A percentile compares a stretch with the other conserved stretches of the same genome.
Evolutionary conservation across 148 eudicot species (phyloP).

Genomic region (Camellia granthamiana): DNA sequence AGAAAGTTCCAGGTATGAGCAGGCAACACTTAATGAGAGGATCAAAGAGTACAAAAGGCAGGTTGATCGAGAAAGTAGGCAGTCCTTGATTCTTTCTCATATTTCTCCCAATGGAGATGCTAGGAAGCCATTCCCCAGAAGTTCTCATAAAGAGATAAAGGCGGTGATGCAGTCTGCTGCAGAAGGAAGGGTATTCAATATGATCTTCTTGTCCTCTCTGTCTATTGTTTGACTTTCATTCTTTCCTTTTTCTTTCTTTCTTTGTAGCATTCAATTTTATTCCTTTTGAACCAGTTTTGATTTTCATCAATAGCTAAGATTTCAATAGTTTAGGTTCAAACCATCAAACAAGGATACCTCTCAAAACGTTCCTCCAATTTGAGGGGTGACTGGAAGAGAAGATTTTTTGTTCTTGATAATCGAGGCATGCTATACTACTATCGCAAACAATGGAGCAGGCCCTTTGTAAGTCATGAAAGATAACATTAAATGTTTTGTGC

Average conservation of each 20-base stretch:
- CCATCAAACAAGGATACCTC: conserved; percentile 92
- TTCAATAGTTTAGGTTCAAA: conserved; percentile 78
- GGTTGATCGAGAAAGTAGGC: conserved; percentile 62
- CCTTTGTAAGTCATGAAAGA: conserved; percentile 52
- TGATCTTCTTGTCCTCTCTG: conserved; percentile 5
- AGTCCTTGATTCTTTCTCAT: conserved; percentile 41
- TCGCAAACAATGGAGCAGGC: conserved; percentile 79
- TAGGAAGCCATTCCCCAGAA: conserved; percentile 46
- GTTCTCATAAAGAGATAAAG: conserved; percentile 66
- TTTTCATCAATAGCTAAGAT: conserved; percentile 28
- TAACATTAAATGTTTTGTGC: not conserved
- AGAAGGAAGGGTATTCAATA: conserved; percentile 70
- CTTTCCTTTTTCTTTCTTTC: not conserved
- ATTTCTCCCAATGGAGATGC: conserved; percentile 38
- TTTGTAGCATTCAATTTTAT: conserved; percentile 1
- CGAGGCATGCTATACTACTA: conserved; percentile 94
- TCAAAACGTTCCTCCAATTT: conserved; percentile 90
- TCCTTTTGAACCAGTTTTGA: conserved; percentile 4
- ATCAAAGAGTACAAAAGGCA: conserved; percentile 77
- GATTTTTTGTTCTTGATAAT: conserved; percentile 93
- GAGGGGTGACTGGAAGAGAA: conserved; percentile 96
- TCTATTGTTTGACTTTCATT: not conserved
- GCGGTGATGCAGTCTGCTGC: conserved; percentile 82
- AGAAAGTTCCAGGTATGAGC: conserved; percentile 63
- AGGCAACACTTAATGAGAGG: conserved; percentile 71